Conservation (phyloP, 371 early-diverging fungal species). For the Aphelidium insulamus region DNA sequence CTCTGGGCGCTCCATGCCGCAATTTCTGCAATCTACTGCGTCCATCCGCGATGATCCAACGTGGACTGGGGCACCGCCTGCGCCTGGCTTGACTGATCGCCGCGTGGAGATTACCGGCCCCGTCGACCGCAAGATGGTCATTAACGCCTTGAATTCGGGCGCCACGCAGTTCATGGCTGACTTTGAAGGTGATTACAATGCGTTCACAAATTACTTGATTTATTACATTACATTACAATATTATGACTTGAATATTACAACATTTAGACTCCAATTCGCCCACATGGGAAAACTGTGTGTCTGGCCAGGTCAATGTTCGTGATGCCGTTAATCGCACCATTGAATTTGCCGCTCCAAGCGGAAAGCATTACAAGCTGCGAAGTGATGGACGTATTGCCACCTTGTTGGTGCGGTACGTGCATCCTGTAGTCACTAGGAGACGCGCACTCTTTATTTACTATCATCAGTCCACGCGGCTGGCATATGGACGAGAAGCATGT, state of each 20-base stretch:
- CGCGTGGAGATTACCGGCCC: slow-evolving; percentile 94
- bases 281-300: slow-evolving; percentile 71
- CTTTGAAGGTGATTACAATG: slow-evolving; percentile 47
- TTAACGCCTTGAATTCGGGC: slow-evolving; percentile 84
- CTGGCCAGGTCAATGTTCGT: slow-evolving; percentile 76
- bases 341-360: slow-evolving; percentile 48
- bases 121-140: slow-evolving; percentile 94
- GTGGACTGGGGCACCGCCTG: slow-evolving; percentile 73
- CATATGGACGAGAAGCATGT: slow-evolving; percentile 88
- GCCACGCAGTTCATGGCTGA: slow-evolving; percentile 90
- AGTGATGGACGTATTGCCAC: slow-evolving; percentile 61
- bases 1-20: slow-evolving; percentile 44
- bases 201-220: background rate
- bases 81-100: slow-evolving; percentile 74
- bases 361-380: slow-evolving; percentile 74
- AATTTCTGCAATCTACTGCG: slow-evolving; percentile 77
- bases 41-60: slow-evolving; percentile 62
- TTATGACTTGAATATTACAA: background rate
- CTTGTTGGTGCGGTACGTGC: slow-evolving; percentile 51
- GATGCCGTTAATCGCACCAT: slow-evolving; percentile 73
- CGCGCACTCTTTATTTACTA: background rate
- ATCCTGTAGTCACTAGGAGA: background rate
- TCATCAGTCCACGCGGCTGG: slow-evolving; percentile 77
- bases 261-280: slow-evolving; percentile 59
- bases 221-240: background rate